A percentile compares a stretch with the other conserved stretches of the same genome.
Evolutionary conservation across 2,329 filamentous ascomycete species (phyloP).

Genomic region (Aquanectria penicillioides): DNA sequence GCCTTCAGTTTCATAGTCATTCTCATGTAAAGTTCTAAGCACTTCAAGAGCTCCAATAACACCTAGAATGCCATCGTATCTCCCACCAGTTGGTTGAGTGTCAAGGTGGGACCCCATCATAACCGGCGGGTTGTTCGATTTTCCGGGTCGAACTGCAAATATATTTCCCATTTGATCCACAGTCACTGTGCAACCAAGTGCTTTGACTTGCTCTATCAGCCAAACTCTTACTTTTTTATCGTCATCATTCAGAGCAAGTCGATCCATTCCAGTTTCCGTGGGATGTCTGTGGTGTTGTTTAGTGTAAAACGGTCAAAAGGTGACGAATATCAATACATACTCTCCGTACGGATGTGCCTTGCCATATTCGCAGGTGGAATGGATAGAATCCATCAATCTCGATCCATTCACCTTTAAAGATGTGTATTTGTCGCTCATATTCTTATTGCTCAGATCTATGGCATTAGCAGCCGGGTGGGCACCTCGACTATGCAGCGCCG

Average conservation of each 20-base stretch:
- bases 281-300: slow-evolving; percentile 15
- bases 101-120: slow-evolving; percentile 76
- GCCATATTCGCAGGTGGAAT: slow-evolving; percentile 33
- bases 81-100: slow-evolving; percentile 68
- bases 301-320: neutral
- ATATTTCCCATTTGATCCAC: slow-evolving; percentile 83
- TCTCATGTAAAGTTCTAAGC: slow-evolving; percentile 72
- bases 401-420: slow-evolving; percentile 11
- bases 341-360: slow-evolving; percentile 34
- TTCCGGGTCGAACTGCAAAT: slow-evolving; percentile 76
- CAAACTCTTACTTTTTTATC: slow-evolving; percentile 71
- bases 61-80: slow-evolving; percentile 82
- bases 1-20: slow-evolving; percentile 72
- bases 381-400: slow-evolving; percentile 27
- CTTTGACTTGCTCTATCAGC: slow-evolving; percentile 72
- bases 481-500: too few relatives aligned
- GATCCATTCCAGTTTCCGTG: slow-evolving; percentile 78
- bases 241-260: slow-evolving; percentile 75
- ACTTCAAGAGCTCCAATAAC: slow-evolving; percentile 77
- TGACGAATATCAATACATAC: slow-evolving; percentile 33
- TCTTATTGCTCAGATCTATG: too few relatives aligned
- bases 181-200: slow-evolving; percentile 71
- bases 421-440: too few relatives aligned
- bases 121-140: slow-evolving; percentile 66
- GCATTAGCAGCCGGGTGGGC: too few relatives aligned